These are phyloP conservation scores for Zygoascus bituminiphila DNA, from an alignment of 805 yeast genomes.

Conservation along the genomic window DNA sequence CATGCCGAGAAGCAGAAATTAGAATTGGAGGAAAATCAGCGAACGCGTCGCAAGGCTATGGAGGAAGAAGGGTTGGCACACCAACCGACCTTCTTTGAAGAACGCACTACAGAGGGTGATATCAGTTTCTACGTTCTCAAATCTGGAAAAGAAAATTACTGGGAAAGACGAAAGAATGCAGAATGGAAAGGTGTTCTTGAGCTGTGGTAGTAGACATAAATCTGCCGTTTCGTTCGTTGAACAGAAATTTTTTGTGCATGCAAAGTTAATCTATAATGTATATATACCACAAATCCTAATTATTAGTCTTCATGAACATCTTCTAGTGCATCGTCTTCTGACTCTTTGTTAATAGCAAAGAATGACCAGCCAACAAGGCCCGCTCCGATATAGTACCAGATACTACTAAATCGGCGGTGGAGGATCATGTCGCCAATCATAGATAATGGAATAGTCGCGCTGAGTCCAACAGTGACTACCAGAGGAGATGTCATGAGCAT, in stretches of 20 bases:
- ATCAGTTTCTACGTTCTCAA: constrained; percentile 46
- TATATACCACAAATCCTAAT: not conserved
- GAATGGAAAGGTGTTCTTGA: constrained; percentile 19
- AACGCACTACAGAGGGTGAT: constrained; percentile 31
- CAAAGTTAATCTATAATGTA: not conserved
- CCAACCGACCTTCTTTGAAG: constrained; percentile 56
- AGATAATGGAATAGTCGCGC: constrained; percentile 89
- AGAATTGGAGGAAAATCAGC: constrained; percentile 68
- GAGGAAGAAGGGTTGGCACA: constrained; percentile 40
- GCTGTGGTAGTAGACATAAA: constrained; percentile 8
- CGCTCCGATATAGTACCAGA: constrained; percentile 72
- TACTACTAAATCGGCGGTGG: constrained; percentile 53
- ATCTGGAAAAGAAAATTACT: constrained; percentile 52
- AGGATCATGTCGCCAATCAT: constrained; percentile 82
- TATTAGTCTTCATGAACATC: not conserved
- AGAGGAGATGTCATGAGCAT: constrained; percentile 88
- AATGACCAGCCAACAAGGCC: constrained; percentile 71
- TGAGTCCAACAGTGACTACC: constrained; percentile 90
- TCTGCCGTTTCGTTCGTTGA: no score
- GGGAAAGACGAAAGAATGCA: constrained; percentile 62
- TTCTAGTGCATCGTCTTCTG: constrained; percentile 43
- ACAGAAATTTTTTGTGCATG: not conserved
- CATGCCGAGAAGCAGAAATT: constrained; percentile 65
- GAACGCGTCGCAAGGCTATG: constrained; percentile 58
- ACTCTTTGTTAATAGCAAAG: constrained; percentile 72